Percentiles rank a stretch among this genome's conserved stretches.
phyloP scores from a whole-genome alignment of 2,329 filamentous ascomycete species.

The Cladosporium cucumerinum region DNA sequence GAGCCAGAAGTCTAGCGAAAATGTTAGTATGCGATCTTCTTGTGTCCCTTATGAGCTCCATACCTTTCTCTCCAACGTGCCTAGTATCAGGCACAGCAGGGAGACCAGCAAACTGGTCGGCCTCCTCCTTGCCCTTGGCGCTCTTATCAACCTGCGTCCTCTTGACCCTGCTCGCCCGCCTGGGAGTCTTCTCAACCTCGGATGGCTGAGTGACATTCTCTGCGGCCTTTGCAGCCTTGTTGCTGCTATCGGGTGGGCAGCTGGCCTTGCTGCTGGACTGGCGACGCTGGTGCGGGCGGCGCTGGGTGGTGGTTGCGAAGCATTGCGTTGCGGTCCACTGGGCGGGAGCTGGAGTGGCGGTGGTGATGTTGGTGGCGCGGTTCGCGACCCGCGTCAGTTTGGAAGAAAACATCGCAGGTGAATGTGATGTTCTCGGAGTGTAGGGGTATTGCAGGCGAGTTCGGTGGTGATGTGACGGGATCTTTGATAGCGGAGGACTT shows the following conservation, averaged over 20 bases:
- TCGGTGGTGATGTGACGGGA: conserved; percentile 1
- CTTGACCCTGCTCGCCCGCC: conserved; percentile 22
- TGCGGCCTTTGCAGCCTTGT: conserved; percentile 29
- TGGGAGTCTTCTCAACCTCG: conserved; percentile 13
- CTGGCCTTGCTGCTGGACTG: conserved; percentile 51
- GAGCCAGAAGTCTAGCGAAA: conserved; percentile 70
- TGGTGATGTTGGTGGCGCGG: conserved; percentile 26
- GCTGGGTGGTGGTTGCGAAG: conserved; percentile 29
- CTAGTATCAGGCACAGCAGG: conserved; percentile 74
- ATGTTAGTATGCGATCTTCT: conserved; percentile 10
- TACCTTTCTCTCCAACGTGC: conserved; percentile 55
- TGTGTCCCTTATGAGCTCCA: neutral
- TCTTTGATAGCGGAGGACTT: conserved; percentile 9
- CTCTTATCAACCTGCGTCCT: conserved; percentile 19
- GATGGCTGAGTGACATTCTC: conserved; percentile 10
- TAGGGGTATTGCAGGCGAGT: conserved; percentile 1
- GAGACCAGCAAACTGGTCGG: conserved; percentile 54
- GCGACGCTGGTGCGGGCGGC: conserved; percentile 46
- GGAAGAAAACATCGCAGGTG: conserved; percentile 31
- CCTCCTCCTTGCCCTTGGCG: conserved; percentile 33
- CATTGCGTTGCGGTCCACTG: conserved; percentile 28
- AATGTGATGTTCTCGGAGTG: conserved; percentile 9
- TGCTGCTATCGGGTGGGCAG: conserved; percentile 41
- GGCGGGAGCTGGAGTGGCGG: conserved; percentile 31
- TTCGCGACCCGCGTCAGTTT: conserved; percentile 32